Evolutionary conservation across 768 basidiomycete species (phyloP), one percentile per base, ranked within the genome.

Genomic region (Holtermannia corniformis): DNA sequence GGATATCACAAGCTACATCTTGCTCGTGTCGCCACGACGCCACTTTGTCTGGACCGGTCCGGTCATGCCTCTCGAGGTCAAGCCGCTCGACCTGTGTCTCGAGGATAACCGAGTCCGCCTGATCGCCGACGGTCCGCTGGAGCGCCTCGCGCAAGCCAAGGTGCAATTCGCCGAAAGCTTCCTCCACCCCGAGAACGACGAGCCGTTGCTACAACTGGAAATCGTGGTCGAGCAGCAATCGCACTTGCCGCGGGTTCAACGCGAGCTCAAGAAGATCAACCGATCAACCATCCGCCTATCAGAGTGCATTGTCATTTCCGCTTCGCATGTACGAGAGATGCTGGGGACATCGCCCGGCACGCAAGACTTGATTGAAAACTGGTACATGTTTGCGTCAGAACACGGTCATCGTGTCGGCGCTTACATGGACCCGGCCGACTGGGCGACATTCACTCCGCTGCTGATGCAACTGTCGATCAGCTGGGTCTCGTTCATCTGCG

Each of bases 401-500:
- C 89, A 95, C 68, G 91, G 90, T 1, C 83, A 86, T 55, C 86
- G 92, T 62, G 87, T 85, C 7, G 84, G 89, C 63, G 82, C 84
- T 59, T 82, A 86, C 68, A 87, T 95, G 83, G 90, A 93, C 61
- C 79, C 79, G 14, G 65, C 80, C 0, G 77, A 81, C 0, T 75
- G 79, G 60, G 60, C 61, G 24, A 83, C 85, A 59, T 93, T 95
- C 73, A 85, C 86, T 65, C 81, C 85, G 5, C 78, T 85, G 3
- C 77, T 96, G 27, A 85, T 92, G 72, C 84, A 82, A 55, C 80
- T 97, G 49, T 89, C 92, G 10, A 96, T 97, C 62, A 86, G 87
- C 12, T 99, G 93, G 93, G 88, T 97, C 27, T 85, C 90, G 42
- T 97, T 99, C 77, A 93, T 97, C 58, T 95, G 90, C 74, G 91